Evolutionary conservation across 331 rosid species (phyloP).

Genomic region (Quercus phellos): DNA sequence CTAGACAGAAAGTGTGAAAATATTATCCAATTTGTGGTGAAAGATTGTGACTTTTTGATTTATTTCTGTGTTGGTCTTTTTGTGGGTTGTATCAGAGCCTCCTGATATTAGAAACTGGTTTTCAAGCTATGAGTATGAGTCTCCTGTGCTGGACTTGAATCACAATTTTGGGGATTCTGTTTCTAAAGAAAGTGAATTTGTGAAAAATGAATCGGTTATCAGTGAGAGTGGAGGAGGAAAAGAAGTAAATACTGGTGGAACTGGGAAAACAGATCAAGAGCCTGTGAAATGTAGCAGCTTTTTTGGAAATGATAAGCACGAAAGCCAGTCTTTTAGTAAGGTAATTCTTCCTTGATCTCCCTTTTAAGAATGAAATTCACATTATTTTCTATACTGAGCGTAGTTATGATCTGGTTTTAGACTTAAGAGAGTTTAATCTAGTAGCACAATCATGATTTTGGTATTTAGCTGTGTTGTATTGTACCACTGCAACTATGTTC

Average conservation of each 20-base stretch:
- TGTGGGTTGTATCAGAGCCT: conserved; percentile 45
- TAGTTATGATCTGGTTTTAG: neutral
- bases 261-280: conserved; percentile 22
- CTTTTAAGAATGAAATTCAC: neutral
- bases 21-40: neutral
- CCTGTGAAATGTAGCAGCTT: conserved; percentile 10
- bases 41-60: neutral
- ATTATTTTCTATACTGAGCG: neutral
- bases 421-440: neutral
- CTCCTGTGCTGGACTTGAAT: conserved; percentile 48
- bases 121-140: conserved; percentile 60
- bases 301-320: conserved; percentile 20
- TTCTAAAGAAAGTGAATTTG: neutral
- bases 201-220: neutral
- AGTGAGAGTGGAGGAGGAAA: conserved; percentile 5
- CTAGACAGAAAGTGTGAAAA: neutral
- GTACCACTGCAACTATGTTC: neutral
- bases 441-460: neutral
- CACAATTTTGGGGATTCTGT: conserved; percentile 26
- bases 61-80: neutral
- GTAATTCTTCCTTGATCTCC: conserved; percentile 19
- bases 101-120: conserved; percentile 70
- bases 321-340: conserved; percentile 24
- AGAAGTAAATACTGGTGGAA: conserved; percentile 8
- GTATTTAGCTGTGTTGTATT: neutral